Base-by-base conservation (phyloP, 2,329 filamentous ascomycete genomes). In the Colletotrichum liriopes region DNA sequence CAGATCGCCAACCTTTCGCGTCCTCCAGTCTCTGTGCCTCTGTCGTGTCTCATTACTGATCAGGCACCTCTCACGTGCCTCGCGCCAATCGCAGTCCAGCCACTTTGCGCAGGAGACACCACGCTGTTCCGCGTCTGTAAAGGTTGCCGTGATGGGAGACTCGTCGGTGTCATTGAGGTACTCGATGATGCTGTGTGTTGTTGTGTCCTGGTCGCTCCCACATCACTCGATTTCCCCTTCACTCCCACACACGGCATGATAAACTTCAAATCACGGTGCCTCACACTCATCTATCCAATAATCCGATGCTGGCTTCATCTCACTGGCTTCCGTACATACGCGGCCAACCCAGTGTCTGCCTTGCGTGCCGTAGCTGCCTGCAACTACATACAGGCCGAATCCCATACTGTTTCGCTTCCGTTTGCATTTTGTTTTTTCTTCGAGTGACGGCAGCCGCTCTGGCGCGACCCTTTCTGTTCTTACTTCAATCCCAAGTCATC, bases 401-500 rank as follows among this genome's bases (percentile, higher is more conserved):
- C 12, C 16, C 26, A 5, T 39, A 45, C 26, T 20, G 7, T 29
- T 32, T 70, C 55, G 62, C 29, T 47, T 47, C 59, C 26, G 43
- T 37, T 70, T 45, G 45, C 61, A 41, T 29, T 12, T 16, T 26
- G 2, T 14, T 56, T 35, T 35, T 32, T 49, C 55, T 55, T 26
- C 32, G 16, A 20, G 16, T 47, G 26, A 12, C 16, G 39, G 29
- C 39, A 43, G 52, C 29, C 29, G 26, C 63, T 47, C 51, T 37
- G 47, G 41, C 23, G 26, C 47, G 39, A 20, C 47, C 16, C 18
- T 26, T 32, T 41, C 65, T 63, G 37, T 41, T 32, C 39, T 64
- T 51, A 29, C 51, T 69, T 43, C 67, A 64, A 23, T 71, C 64
- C 49, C 41, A 58, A 67, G 23, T 71, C 49, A 12, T 7, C 32